These are phyloP conservation scores for Aspergillus caelatus DNA, from an alignment of 2,329 filamentous ascomycete genomes.

Conservation along the genomic window DNA sequence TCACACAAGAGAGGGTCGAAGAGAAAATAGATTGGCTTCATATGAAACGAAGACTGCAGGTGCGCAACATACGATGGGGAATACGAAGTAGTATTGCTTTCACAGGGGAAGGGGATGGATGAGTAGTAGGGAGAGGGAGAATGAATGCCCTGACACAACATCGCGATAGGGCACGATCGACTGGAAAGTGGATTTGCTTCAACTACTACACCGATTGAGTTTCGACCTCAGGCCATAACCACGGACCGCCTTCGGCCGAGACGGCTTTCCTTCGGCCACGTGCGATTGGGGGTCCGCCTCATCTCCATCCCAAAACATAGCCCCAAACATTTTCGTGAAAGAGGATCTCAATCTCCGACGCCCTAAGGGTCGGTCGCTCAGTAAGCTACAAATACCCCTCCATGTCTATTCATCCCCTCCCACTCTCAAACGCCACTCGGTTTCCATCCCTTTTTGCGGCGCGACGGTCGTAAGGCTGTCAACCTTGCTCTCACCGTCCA, in stretches of 20 bases:
- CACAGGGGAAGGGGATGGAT: not conserved
- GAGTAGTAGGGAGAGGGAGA: not conserved
- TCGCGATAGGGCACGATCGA: not conserved
- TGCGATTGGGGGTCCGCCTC: not conserved
- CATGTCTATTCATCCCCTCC: not conserved
- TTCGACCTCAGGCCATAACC: slow-evolving; percentile 3
- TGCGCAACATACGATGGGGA: not conserved
- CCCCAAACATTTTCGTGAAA: not conserved
- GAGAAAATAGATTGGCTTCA: not conserved
- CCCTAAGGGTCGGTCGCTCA: too few species aligned
- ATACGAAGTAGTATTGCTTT: not conserved
- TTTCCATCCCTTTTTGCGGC: not conserved
- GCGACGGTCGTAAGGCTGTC: not conserved
- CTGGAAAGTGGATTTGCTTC: not conserved
- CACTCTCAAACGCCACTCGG: not conserved
- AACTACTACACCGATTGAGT: slow-evolving; percentile 1
- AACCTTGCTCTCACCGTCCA: not conserved
- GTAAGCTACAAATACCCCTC: slow-evolving; percentile 6
- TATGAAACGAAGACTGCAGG: not conserved
- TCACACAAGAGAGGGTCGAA: not conserved
- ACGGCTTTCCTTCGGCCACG: slow-evolving; percentile 26
- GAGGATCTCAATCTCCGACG: not conserved
- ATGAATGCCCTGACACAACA: not conserved
- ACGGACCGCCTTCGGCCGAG: slow-evolving; percentile 13
- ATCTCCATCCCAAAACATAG: not conserved